A percentile compares a stretch with the other conserved stretches of the same genome.
These are phyloP conservation scores for Comarum palustre DNA, from an alignment of 306 rosid species.

Conservation along the genomic window DNA sequence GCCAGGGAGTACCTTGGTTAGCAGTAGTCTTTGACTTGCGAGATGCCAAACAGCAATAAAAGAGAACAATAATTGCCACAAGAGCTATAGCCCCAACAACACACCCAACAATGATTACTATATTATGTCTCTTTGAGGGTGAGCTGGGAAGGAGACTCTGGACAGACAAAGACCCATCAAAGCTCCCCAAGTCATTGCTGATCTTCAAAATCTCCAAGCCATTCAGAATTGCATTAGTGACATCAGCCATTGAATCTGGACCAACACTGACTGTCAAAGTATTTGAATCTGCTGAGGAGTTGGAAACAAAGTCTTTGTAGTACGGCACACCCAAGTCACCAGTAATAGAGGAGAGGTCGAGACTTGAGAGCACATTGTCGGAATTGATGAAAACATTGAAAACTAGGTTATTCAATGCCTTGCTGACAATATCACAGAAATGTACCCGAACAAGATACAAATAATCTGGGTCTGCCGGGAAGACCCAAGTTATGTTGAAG, in stretches of 20 bases:
- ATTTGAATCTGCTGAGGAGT: constrained; percentile 41
- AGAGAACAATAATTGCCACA: constrained; percentile 48
- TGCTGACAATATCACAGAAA: constrained; percentile 84
- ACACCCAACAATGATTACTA: constrained; percentile 46
- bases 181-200: constrained; percentile 61
- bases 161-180: constrained; percentile 61
- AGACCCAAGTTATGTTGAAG: constrained; percentile 95
- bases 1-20: constrained; percentile 69
- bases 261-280: constrained; percentile 84
- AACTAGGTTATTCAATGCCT: constrained; percentile 58
- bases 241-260: constrained; percentile 67
- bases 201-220: constrained; percentile 83
- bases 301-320: constrained; percentile 65
- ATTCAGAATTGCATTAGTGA: constrained; percentile 64
- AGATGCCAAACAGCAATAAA: constrained; percentile 44
- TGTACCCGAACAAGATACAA: constrained; percentile 72
- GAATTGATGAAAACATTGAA: constrained; percentile 75
- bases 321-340: constrained; percentile 62
- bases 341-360: constrained; percentile 70
- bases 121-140: constrained; percentile 37
- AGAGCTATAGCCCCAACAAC: constrained; percentile 44
- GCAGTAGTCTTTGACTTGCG: constrained; percentile 48
- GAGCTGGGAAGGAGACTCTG: constrained; percentile 54
- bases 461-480: constrained; percentile 61
- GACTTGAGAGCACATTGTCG: constrained; percentile 53